Base-by-base conservation (phyloP, 2,329 filamentous ascomycete genomes). In the Neofusicoccum sp. region DNA sequence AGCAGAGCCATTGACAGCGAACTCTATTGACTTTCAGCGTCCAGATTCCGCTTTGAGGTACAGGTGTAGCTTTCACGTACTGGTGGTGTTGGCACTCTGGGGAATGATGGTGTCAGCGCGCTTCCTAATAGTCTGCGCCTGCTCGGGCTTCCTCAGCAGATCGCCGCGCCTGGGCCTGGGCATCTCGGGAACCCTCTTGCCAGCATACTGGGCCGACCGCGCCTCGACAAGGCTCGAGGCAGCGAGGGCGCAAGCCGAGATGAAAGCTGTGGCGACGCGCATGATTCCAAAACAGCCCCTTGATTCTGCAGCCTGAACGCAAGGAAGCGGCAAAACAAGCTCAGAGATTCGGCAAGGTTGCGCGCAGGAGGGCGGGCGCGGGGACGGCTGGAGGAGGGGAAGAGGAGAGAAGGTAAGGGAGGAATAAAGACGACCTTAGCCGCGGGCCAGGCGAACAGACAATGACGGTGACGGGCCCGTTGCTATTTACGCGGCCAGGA, bases 1-100 rank as follows among this genome's bases (percentile, higher is more conserved):
- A 0, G 73, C 78, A 1, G 79, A 81, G 2, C 88, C 85, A 66
- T 91, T 83, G 45, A 90, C 85, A 24, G 80, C 82, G 63, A 86
- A 89, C 65, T 81, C 85, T 87, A 6, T 6, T 16, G 4, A 30
- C 2, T 30, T 14, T 77, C 76, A 47, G 77, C 76, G 41, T 79
- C 79, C 4, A 69, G 73, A 63, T 79, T 76, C 58, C 75, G 73
- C 28, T 16, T 67, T 14, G 63, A 65, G 16, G 65, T 12, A 16
- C 20, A 44, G 68, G 3, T 3, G 31, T 24, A 24, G 2, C 3
- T 20, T 16, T 9, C 14, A 66, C 69, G 20, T 63, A 70, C 69
- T 74, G 33, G 71, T 71, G n/a, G 75, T 78, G 61, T 75, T 73
- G 9, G 67, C 68, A 56, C 73, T 79, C 65, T 78, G 77, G 1